Percentiles rank a stretch among this genome's conserved stretches.
Evolutionary conservation across 2,329 filamentous ascomycete genomes (phyloP).

Genomic region (Alternaria tenuissima): DNA sequence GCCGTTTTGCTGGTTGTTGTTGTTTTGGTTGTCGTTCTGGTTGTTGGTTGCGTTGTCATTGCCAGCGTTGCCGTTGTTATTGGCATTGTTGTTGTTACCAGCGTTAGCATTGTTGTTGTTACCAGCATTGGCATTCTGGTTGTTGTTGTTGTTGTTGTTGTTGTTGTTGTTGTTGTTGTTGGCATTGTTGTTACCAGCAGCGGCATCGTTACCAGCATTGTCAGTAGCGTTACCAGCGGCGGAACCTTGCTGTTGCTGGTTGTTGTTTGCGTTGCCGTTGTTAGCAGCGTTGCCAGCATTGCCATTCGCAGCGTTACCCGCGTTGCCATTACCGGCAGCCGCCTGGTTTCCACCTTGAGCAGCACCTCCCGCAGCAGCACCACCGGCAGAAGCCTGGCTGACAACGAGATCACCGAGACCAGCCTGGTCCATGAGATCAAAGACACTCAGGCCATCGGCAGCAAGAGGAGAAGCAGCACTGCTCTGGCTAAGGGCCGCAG

Average conservation of each 20-base stretch:
- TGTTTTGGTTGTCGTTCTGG: constrained; percentile 3
- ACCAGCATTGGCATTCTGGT: not conserved
- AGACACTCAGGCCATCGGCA: constrained; percentile 70
- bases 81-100: constrained; percentile 6
- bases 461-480: constrained; percentile 64
- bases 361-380: constrained; percentile 35
- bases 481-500: constrained; percentile 67
- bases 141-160: not conserved
- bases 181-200: constrained; percentile 6
- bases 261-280: constrained; percentile 16
- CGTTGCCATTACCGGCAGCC: constrained; percentile 18
- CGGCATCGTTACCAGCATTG: constrained; percentile 21
- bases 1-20: not conserved
- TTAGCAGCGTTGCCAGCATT: constrained; percentile 10
- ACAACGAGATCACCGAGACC: constrained; percentile 70
- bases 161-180: constrained; percentile 6
- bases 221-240: constrained; percentile 20
- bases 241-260: constrained; percentile 13
- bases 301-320: constrained; percentile 2
- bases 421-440: constrained; percentile 67
- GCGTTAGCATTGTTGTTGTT: constrained; percentile 7
- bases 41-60: constrained; percentile 12
- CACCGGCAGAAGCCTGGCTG: constrained; percentile 39
- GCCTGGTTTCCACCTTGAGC: constrained; percentile 25
- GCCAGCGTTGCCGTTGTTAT: constrained; percentile 13